A percentile compares a stretch with the other conserved stretches of the same genome.
Evolutionary conservation across 257 asterid genomes (phyloP).

Genomic region (Ehretia macrophylla): DNA sequence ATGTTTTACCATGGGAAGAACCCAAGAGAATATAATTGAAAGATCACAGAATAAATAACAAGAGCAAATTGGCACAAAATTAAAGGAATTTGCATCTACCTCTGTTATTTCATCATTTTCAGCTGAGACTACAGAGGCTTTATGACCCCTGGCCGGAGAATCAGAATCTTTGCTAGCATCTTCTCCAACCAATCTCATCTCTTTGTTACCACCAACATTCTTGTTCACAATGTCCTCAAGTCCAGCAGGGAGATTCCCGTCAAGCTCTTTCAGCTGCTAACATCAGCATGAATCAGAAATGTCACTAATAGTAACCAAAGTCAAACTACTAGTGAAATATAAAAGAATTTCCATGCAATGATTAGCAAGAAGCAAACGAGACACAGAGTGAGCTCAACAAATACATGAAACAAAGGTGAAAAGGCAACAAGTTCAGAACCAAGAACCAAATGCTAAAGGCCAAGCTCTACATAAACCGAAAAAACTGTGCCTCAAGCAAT

Average conservation of each 20-base stretch:
- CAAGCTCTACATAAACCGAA: too few species aligned
- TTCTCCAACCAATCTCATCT: slow-evolving; percentile 31
- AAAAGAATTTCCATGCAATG: not conserved
- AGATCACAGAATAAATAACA: not conserved
- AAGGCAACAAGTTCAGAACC: not conserved
- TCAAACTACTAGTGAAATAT: not conserved
- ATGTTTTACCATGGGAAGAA: not conserved
- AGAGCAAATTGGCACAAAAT: not conserved
- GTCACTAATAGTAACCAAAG: too few species aligned
- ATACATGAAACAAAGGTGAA: not conserved
- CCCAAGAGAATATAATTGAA: not conserved
- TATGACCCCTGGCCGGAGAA: slow-evolving; percentile 25
- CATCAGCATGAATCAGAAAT: not conserved
- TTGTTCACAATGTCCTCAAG: slow-evolving; percentile 48
- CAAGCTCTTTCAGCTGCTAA: slow-evolving; percentile 69
- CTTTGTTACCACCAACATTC: slow-evolving; percentile 22
- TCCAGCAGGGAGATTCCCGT: slow-evolving; percentile 58
- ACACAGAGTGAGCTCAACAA: not conserved
- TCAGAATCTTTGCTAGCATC: slow-evolving; percentile 28
- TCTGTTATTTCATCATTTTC: slow-evolving; percentile 25
- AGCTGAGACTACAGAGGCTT: slow-evolving; percentile 26
- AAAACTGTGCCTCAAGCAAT: not conserved
- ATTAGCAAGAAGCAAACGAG: not conserved
- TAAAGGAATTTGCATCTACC: slow-evolving; percentile 35
- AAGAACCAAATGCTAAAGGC: not conserved